These are phyloP conservation scores for Floccularia luteovirens DNA, from an alignment of 768 basidiomycete species.

Conservation along the genomic window DNA sequence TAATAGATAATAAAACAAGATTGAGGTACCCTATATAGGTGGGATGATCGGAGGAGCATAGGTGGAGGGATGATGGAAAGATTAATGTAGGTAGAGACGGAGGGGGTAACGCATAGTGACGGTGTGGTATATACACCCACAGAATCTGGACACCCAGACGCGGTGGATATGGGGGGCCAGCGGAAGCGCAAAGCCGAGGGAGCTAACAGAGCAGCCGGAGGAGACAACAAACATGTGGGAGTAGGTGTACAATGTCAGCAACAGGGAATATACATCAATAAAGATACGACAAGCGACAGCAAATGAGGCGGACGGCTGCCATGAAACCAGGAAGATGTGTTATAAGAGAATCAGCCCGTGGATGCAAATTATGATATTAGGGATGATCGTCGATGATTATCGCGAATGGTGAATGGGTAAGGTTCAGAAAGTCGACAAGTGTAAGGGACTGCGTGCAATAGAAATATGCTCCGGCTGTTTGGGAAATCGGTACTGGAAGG, in stretches of 20 bases:
- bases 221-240: slow-evolving; percentile 11
- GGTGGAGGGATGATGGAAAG: too few species aligned
- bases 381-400: slow-evolving; percentile 11
- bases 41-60: too few species aligned
- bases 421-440: slow-evolving; percentile 54
- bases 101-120: slow-evolving; percentile 9
- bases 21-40: too few species aligned
- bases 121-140: slow-evolving; percentile 11
- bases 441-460: slow-evolving; percentile 37
- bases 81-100: too few species aligned
- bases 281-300: slow-evolving; percentile 27
- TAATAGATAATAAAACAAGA: too few species aligned
- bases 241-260: too few species aligned
- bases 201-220: slow-evolving; percentile 8
- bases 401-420: slow-evolving; percentile 1
- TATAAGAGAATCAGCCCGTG: slow-evolving; percentile 8
- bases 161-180: too few species aligned
- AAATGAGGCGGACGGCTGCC: slow-evolving; percentile 9
- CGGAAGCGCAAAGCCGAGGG: slow-evolving; percentile 5
- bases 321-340: slow-evolving; percentile 8
- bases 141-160: too few species aligned
- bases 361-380: slow-evolving; percentile 4
- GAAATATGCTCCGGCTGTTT: slow-evolving; percentile 37
- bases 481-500: slow-evolving; percentile 62
- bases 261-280: slow-evolving; percentile 42